Evolutionary conservation across 192 early-diverging fungal genomes (phyloP), one percentile per base, ranked within the genome.

Genomic region (Mortierella claussenii): DNA sequence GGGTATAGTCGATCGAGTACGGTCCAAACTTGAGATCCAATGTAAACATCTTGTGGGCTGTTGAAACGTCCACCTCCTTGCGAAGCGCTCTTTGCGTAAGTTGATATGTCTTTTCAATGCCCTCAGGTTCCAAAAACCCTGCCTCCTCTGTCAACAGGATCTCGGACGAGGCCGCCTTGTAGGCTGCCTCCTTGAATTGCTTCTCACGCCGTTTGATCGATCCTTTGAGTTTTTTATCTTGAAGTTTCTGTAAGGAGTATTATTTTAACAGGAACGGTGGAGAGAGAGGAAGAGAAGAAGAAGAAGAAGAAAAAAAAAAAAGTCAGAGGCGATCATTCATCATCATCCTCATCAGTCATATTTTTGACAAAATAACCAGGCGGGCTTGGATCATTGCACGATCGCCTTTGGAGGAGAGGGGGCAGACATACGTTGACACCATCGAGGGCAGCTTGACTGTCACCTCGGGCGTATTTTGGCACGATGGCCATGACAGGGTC

Each of bases 1-100:
- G 87, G 31, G 97, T 95, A 82, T 97, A 97, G 67, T 96, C 88
- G 37, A 97, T 21, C n/a, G 86, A 40, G 70, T 97, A 98, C 12
- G 96, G 94, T 13, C 96, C 96, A 79, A 95, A 93, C 5, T 93
- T 90, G 8, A 62, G 42, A 55, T 46, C 51, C 31, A 67, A 32
- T 13, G 43, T 36, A 45, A 68, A 69, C 66, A 76, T 88, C 85
- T 95, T 96, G 57, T 79, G 80, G 0, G 84, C 56, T 4, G 92
- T 94, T 59, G 85, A 86, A 26, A 92, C 57, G 66, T 97, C 95
- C 18, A 96, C 84, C 42, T 89, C 79, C 20, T 92, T 83, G 2
- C 60, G 74, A 48, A 93, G 60, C 55, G 89, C 79, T 37, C 81
- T 63, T 67, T 98, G 96, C 32, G 87, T 84, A 47, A 95, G 87